These are phyloP conservation scores for Eragrostis tef DNA, from an alignment of 202 grass and related monocot genomes.

Conservation along the genomic window DNA sequence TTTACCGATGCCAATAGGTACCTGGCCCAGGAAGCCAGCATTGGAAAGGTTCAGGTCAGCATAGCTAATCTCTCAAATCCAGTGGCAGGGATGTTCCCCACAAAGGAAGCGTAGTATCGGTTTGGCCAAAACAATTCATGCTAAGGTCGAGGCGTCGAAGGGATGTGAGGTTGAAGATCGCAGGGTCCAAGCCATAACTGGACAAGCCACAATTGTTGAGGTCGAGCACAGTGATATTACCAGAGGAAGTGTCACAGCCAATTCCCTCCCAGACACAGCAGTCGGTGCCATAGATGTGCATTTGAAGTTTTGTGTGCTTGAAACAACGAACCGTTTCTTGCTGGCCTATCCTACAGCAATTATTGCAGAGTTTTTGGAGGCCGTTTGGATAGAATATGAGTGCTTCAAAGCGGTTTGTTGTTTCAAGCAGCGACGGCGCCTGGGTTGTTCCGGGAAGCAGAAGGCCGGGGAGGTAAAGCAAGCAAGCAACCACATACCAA, in stretches of 20 bases:
- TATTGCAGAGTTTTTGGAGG: too few species aligned
- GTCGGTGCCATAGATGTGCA: constrained; percentile 31
- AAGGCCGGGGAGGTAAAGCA: too few species aligned
- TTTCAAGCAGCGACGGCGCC: too few species aligned
- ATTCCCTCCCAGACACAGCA: constrained; percentile 52
- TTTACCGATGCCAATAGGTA: constrained; percentile 44
- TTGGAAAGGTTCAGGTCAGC: constrained; percentile 44
- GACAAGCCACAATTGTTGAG: neutral
- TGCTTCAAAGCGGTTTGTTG: too few species aligned
- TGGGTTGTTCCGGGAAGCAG: too few species aligned
- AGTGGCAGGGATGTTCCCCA: neutral
- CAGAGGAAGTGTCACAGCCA: neutral
- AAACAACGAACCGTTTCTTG: too few species aligned
- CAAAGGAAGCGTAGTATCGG: too few species aligned
- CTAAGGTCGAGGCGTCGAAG: constrained; percentile 37
- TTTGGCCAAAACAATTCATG: neutral
- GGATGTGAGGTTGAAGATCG: constrained; percentile 48
- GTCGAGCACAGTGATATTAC: constrained; percentile 23
- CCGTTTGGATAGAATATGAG: too few species aligned
- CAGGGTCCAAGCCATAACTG: neutral
- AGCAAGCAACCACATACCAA: too few species aligned
- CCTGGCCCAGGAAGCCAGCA: neutral
- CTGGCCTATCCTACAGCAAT: too few species aligned
- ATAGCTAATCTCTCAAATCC: constrained; percentile 10
- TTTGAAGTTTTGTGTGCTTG: too few species aligned